These are phyloP conservation scores for Diospyros lotus DNA, from an alignment of 148 eudicot genomes.

Conservation along the genomic window DNA sequence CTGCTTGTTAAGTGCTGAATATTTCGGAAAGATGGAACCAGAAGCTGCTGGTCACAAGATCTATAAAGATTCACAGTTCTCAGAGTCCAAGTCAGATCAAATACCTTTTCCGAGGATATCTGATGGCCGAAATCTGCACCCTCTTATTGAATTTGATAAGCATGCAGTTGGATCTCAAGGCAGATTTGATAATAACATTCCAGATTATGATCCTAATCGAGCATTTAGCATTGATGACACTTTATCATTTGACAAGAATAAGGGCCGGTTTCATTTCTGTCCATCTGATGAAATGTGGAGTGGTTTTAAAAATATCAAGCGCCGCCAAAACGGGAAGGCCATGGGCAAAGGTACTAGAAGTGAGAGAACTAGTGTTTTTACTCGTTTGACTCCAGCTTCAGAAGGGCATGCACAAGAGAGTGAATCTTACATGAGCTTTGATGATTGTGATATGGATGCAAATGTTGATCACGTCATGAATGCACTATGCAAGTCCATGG, in stretches of 20 bases:
- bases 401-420: conserved; percentile 2
- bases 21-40: conserved; percentile 20
- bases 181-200: background rate
- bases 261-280: background rate
- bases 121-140: background rate
- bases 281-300: too few relatives aligned
- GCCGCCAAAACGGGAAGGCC: conserved; percentile 1
- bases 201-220: background rate
- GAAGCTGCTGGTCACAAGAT: background rate
- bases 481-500: conserved; percentile 11
- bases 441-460: conserved; percentile 19
- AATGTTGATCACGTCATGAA: conserved; percentile 40
- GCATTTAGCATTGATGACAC: background rate
- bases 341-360: conserved; percentile 3
- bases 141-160: conserved; percentile 7
- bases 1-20: conserved; percentile 8
- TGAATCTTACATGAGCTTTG: background rate
- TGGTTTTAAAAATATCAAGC: background rate
- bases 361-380: conserved; percentile 35
- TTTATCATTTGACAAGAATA: background rate
- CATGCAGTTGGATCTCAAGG: background rate
- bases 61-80: background rate
- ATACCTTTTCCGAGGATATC: conserved; percentile 8
- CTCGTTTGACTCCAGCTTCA: conserved; percentile 28
- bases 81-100: background rate